Evolutionary conservation across 192 early-diverging fungal genomes (phyloP).

Genomic region (Backusella sp.): DNA sequence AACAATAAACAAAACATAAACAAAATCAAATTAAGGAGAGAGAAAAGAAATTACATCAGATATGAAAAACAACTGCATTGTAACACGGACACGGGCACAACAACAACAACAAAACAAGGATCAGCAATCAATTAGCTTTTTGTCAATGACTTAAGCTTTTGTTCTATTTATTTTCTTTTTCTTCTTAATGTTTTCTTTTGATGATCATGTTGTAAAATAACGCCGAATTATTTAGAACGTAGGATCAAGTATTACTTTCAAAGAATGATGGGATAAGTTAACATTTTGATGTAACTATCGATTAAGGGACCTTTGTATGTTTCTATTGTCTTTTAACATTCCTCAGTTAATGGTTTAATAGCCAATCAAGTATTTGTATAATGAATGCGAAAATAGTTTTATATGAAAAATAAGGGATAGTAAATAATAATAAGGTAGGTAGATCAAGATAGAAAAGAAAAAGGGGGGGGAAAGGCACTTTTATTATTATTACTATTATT

Average conservation of each 20-base stretch:
- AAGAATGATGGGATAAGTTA: neutral
- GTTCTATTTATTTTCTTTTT: neutral
- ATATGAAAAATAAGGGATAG: neutral
- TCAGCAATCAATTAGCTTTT: no score
- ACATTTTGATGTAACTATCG: neutral
- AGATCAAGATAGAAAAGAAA: neutral
- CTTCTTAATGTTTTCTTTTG: neutral
- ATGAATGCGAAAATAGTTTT: neutral
- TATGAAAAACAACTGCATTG: neutral
- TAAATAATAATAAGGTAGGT: neutral
- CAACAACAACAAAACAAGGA: neutral
- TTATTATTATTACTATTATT: neutral
- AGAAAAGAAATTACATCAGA: neutral
- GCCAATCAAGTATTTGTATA: neutral
- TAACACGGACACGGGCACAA: neutral
- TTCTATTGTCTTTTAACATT: neutral
- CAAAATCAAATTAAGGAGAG: neutral
- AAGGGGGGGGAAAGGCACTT: neutral
- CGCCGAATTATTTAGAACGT: neutral
- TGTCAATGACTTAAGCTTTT: neutral
- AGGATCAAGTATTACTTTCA: neutral
- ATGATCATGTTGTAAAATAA: neutral
- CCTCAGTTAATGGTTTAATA: neutral
- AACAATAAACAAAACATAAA: neutral
- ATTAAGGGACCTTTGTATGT: neutral